phyloP scores from a whole-genome alignment of 83 land plant species.

The Picea engelmannii region DNA sequence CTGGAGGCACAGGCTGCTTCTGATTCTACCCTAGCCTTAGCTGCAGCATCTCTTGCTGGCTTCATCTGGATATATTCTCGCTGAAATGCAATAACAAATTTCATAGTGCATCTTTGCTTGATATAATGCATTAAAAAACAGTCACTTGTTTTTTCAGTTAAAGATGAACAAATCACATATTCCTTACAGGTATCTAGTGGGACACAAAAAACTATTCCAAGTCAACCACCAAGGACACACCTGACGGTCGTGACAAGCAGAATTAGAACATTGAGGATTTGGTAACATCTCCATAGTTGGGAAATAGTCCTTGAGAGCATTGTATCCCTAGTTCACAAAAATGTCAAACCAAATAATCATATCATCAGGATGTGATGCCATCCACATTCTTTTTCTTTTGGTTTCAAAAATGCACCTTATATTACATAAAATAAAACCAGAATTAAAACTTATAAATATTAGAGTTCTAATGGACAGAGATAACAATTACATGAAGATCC shows the following conservation, averaged over 20 bases:
- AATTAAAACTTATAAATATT: too few species aligned
- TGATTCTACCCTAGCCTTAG: constrained; percentile 65
- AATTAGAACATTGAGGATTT: constrained; percentile 91
- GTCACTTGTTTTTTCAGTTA: constrained; percentile 5
- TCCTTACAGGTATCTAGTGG: not conserved
- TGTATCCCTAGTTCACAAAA: constrained; percentile 72
- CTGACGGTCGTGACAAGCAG: constrained; percentile 86
- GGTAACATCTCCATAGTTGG: constrained; percentile 99
- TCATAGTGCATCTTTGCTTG: not conserved
- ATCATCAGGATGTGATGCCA: not conserved
- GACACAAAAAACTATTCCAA: not conserved
- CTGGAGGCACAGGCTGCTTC: constrained; percentile 27
- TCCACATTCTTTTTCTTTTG: not conserved
- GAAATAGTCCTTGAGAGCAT: constrained; percentile 92
- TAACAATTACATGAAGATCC: too few species aligned
- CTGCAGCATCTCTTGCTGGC: constrained; percentile 88
- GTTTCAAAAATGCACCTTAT: not conserved
- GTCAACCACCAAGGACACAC: constrained; percentile 27
- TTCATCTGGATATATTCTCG: constrained; percentile 63
- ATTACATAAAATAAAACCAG: too few species aligned
- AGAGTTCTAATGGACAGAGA: too few species aligned
- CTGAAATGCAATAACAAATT: constrained; percentile 35
- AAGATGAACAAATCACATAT: not conserved
- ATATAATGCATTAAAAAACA: not conserved
- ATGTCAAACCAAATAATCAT: not conserved